A percentile compares a stretch with the other conserved stretches of the same genome.
Evolutionary conservation across 208 protist species (phyloP).

Genomic region (Acanthamoeba sp.): DNA sequence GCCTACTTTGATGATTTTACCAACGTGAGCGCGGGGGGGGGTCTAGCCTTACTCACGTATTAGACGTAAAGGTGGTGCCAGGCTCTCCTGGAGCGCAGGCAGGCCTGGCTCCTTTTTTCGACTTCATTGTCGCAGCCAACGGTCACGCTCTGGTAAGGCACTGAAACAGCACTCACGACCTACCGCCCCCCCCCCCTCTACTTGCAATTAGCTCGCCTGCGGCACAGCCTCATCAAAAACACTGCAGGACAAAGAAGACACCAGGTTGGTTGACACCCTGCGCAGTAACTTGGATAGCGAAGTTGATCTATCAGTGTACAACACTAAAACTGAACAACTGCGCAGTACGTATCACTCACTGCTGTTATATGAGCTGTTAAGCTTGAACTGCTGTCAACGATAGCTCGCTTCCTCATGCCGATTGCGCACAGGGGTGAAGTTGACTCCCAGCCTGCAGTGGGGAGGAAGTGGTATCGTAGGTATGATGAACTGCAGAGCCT

Average conservation of each 20-base stretch:
- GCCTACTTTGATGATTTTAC: too few species aligned
- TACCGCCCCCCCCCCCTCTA: too few species aligned
- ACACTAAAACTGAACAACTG: not conserved
- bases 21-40: not conserved
- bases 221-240: not conserved
- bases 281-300: conserved; percentile 47
- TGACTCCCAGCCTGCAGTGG: conserved; percentile 38
- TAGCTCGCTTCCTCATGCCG: not conserved
- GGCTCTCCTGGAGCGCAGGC: conserved; percentile 7
- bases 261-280: not conserved
- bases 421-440: not conserved
- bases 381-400: not conserved
- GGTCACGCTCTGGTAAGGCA: not conserved
- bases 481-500: too few species aligned
- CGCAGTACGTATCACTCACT: not conserved
- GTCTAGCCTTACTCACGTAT: not conserved
- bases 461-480: conserved; percentile 34
- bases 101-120: conserved; percentile 23
- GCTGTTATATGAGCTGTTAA: not conserved
- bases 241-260: conserved; percentile 58
- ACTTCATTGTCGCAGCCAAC: conserved; percentile 59
- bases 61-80: conserved; percentile 48
- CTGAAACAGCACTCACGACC: not conserved
- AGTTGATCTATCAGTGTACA: conserved; percentile 47
- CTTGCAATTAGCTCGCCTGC: not conserved